These are phyloP conservation scores for Nakaseomyces uthaithaninus DNA, from an alignment of 1,139 yeast species.

Conservation along the genomic window DNA sequence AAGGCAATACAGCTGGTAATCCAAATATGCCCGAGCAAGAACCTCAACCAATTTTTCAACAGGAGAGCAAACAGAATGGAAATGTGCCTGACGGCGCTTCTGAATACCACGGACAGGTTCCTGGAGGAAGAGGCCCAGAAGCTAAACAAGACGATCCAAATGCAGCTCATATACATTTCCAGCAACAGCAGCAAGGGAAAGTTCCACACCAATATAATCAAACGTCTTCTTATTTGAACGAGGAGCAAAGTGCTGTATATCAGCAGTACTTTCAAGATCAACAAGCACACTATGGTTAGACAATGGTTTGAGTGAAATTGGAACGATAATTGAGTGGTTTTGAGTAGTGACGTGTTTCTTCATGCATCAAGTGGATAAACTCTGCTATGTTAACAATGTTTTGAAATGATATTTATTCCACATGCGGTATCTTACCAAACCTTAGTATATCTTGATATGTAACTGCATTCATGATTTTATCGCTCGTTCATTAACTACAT, in stretches of 20 bases:
- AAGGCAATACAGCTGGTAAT: constrained; percentile 34
- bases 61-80: constrained; percentile 22
- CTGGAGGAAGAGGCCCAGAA: constrained; percentile 1
- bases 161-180: constrained; percentile 11
- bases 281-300: constrained; percentile 33
- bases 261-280: constrained; percentile 54
- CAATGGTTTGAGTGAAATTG: too few species aligned
- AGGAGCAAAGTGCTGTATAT: constrained; percentile 46
- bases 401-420: too few species aligned
- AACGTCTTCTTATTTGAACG: constrained; percentile 40
- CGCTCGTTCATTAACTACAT: too few species aligned
- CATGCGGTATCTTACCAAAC: too few species aligned
- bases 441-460: too few species aligned
- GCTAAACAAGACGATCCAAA: constrained; percentile 2
- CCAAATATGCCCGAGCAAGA: constrained; percentile 9
- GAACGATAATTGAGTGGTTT: too few species aligned
- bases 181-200: constrained; percentile 27
- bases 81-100: not conserved
- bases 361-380: too few species aligned
- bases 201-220: constrained; percentile 26
- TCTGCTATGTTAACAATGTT: too few species aligned
- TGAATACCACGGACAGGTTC: constrained; percentile 5
- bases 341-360: too few species aligned
- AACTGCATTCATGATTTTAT: too few species aligned
- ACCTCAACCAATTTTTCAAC: constrained; percentile 5